Evolutionary conservation across 768 basidiomycete genomes (phyloP), one percentile per base, ranked within the genome.

Genomic region (Podaxis sp.): DNA sequence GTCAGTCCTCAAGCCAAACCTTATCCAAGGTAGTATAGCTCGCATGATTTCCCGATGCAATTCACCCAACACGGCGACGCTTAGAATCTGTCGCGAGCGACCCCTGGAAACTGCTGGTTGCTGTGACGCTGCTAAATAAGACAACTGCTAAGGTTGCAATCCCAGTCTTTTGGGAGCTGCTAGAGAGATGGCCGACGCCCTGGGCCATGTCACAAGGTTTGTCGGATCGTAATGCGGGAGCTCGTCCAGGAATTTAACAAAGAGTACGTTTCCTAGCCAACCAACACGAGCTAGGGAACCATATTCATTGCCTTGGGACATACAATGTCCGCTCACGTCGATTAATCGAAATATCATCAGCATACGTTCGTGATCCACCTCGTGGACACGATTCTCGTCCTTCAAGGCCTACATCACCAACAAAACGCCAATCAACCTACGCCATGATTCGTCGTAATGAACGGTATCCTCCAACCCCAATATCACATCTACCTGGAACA

Each of bases 101-200:
- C 66, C 86, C 87, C 5, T 91, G 89, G 88, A 89, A 85, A 70
- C 71, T 92, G 38, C 76, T 92, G 6, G 77, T 91, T 19, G 87
- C 85, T 1, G 84, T 84, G 5, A 85, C 81, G 38, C 75, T 92
- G 4, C 80, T 92, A 19, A 92, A 93, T 68, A 86, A 87, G 69
- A 90, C 91, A 0, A 73, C 82, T 0, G 89, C 86, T 13, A 82
- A 80, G 66, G 72, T 79, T 13, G 87, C 89, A 8, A 79, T 89
- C 36, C 91, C 90, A 2, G 76, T 87, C 13, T 89, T 90, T 67
- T 83, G 81, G 79, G 71, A 75, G 22, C 75, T 92, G 27, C 68
- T 90, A 15, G 63, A 71, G 4, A 77, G 72, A 22, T 92, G 88
- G 85, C 83, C 85, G 2, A 86, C 81, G 0, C 81, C 90, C 8